Evolutionary conservation across 495 filamentous ascomycete genomes (phyloP), one percentile per base, ranked within the genome.

Genomic region (Diplogelasinospora grovesii): DNA sequence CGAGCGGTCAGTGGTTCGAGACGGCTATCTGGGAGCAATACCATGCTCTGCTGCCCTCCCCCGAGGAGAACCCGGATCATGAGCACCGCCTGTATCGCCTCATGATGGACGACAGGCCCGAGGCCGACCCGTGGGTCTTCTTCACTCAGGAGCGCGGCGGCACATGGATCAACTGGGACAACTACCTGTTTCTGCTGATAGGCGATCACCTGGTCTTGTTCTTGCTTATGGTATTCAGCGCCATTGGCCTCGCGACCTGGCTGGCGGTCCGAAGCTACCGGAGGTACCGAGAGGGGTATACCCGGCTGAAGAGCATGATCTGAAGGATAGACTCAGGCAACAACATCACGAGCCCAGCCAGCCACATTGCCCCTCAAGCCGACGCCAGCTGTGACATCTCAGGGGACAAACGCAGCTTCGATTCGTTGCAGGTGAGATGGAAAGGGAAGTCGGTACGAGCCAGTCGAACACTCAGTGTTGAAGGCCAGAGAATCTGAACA

Each of bases 1-100:
- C 78, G 13, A 92, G 86, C 8, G 88, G 88, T 8, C 88, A 88
- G 15, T 69, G 92, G 43, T 94, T 90, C 64, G 66, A 89, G 41
- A 86, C 80, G 27, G 79, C 89, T 22, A 75, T 94, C 39, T 94
- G 87, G 88, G 81, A 85, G 57, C 70, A 86, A 53, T 88, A 87
- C 47, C 55, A 63, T 48, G 6, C 23, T 1, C 23, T 54, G 33
- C 41, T 57, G 6, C 52, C 55, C 1, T 26, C 16, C 11, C 36
- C 34, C 14, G 32, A 23, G 19, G 38, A 33, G 1, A 48, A 48
- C 22, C 29, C 41, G 2, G n/a, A 37, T 2, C 15, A 27, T 6
- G 57, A 61, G 16, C 45, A 53, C 16, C 37, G 50, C 6, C 41
- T 54, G 33, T 53, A 60, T 39, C 53, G 63, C 7, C 43, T 71